These are phyloP conservation scores for Suillus clintonianus DNA, from an alignment of 768 basidiomycete genomes.

Conservation along the genomic window DNA sequence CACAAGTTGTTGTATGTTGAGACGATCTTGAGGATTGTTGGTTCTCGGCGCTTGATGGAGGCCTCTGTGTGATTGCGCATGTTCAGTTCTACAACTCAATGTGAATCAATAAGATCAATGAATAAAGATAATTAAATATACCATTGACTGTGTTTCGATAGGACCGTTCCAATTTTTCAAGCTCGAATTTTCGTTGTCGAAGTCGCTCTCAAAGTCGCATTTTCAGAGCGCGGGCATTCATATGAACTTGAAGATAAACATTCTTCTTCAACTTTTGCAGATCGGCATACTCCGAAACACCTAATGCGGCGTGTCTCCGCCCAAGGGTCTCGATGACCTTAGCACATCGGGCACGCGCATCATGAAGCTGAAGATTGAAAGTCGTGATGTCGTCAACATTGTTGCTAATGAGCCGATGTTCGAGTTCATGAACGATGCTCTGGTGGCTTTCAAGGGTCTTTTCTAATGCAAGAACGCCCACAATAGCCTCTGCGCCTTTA, in stretches of 20 bases:
- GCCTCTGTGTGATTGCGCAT: slow-evolving; percentile 26
- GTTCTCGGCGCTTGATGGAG: slow-evolving; percentile 28
- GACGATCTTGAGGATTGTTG: slow-evolving; percentile 23
- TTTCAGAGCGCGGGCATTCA: slow-evolving; percentile 25
- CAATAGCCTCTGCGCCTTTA: slow-evolving; percentile 4
- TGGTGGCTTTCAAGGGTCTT: not conserved
- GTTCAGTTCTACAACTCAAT: slow-evolving; percentile 22
- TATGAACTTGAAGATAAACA: slow-evolving; percentile 11
- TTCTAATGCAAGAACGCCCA: slow-evolving; percentile 1
- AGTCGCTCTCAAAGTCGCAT: slow-evolving; percentile 14
- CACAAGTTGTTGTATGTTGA: slow-evolving; percentile 31
- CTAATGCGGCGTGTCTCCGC: not conserved
- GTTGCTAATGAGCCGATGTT: slow-evolving; percentile 1
- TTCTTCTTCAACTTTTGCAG: slow-evolving; percentile 7
- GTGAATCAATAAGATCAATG: not conserved
- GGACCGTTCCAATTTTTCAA: slow-evolving; percentile 13
- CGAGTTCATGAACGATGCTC: not conserved
- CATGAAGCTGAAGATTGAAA: slow-evolving; percentile 4
- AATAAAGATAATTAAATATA: slow-evolving; percentile 5
- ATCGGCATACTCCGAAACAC: slow-evolving; percentile 2
- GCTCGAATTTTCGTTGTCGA: slow-evolving; percentile 18
- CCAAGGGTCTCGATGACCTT: not conserved
- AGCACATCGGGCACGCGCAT: not conserved
- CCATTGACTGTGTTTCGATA: slow-evolving; percentile 19
- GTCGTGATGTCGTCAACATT: not conserved